Evolutionary conservation across 805 yeast genomes (phyloP), one percentile per base, ranked within the genome.

Genomic region (Candida lessepsii): DNA sequence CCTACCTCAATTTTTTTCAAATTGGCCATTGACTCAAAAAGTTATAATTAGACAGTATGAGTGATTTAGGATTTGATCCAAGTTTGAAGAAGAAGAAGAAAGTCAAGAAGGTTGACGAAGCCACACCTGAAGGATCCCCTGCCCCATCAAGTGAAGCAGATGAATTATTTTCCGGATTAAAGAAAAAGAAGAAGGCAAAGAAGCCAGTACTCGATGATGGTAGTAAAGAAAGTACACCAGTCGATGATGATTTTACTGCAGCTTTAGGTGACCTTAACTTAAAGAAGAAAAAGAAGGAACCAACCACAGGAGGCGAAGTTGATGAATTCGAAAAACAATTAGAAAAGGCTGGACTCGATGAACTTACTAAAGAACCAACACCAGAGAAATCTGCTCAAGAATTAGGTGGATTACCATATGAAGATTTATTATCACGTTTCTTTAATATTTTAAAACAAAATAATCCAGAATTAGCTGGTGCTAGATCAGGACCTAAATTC

Each of bases 381-480:
- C 61, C 63, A 47, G 56, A 48, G 26, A 58, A 61, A 31, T 53
- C 59, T 9, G 56, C 60, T 17, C 49, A 52, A 32, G 75, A 47
- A 32, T 48, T 42, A 32, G 73, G 72, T 31, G 91, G 83, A 37
- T 71, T 84, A 49, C 78, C 90, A 44, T 93, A 93, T 67, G 80
- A 80, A 44, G 76, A 75, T 35, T 77, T 93, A 49, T 76, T 93
- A 56, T 76, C 83, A 39, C 79, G 99, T 62, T 93, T 93, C 63
- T 93, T 90, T 73, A 67, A 70, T 40, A 83, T 91, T 46, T 76
- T 93, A 58, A 88, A 86, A 57, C 83, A 87, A 48, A 91, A 91
- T 70, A 93, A 93, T 71, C 99, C 99, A 47, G 99, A 93, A 66
- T 78, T 93, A 57, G 99, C 98, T 32, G 97, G 97, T 61, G 98